Evolutionary conservation across 352 stramenopile species (phyloP).

Genomic region (Phytophthora citricola): DNA sequence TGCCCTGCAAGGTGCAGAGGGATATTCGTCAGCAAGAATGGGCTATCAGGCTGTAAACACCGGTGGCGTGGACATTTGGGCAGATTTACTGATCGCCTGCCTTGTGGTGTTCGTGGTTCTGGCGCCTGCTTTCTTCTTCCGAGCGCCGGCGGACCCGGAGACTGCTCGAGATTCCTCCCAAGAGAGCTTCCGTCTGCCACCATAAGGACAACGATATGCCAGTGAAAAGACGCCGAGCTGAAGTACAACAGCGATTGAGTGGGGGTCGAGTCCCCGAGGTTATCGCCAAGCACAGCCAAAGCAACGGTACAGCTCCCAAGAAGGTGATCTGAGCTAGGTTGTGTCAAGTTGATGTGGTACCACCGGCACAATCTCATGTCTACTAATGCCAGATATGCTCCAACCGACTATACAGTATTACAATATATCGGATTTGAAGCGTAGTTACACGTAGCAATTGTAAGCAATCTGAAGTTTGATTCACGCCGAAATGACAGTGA

Average conservation of each 20-base stretch:
- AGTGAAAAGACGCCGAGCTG: slow-evolving; percentile 6
- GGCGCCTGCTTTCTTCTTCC: slow-evolving; percentile 68
- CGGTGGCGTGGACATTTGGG: slow-evolving; percentile 48
- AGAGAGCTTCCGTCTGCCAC: slow-evolving; percentile 4
- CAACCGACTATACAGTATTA: slow-evolving; percentile 5
- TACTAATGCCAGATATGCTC: slow-evolving; percentile 11
- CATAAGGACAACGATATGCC: neutral
- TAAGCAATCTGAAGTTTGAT: neutral
- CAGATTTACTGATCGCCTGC: slow-evolving; percentile 64
- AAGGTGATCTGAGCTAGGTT: slow-evolving; percentile 10
- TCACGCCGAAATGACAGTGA: neutral
- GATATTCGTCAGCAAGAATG: slow-evolving; percentile 4
- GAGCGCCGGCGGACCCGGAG: slow-evolving; percentile 8
- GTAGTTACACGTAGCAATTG: neutral
- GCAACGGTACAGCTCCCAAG: neutral
- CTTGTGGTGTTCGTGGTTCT: slow-evolving; percentile 74
- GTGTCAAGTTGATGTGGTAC: slow-evolving; percentile 9
- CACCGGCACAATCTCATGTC: neutral
- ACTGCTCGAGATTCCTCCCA: neutral
- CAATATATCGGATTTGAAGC: neutral
- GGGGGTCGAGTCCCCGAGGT: neutral
- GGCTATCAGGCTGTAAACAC: neutral
- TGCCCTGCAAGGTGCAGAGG: neutral
- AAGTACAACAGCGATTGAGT: slow-evolving; percentile 16
- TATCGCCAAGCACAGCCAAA: neutral